Base-by-base conservation (phyloP, 352 stramenopile species). In the Pythium rishiriense region DNA sequence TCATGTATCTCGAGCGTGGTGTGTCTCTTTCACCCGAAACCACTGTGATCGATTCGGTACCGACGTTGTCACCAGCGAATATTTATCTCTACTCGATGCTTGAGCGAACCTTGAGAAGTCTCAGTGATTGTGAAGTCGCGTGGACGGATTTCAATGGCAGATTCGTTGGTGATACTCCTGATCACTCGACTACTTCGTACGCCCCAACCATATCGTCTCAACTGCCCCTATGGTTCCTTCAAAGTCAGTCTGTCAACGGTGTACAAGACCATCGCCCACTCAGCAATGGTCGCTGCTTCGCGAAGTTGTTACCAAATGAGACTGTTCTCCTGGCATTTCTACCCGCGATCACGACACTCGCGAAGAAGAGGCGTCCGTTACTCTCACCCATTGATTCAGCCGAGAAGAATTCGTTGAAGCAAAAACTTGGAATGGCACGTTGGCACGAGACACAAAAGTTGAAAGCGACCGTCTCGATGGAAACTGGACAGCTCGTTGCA, bases 51-150 rank as follows among this genome's bases (percentile, higher is more conserved):
- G 28, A 51, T 46, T 24, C 59, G 7, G 49, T 41, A 0, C 58
- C 61, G 11, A 11, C 59, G 31, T 59, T 90, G 11, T 91, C 85
- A 10, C 64, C 81, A 41, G 81, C 87, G 5, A 96, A 96, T 35
- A 62, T 85, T 3, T 85, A 94, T 64, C 58, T 96, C 11, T 94
- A 94, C 70, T 93, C 81, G n/a, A 94, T 96, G 85, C 59, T 94
- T 15, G 81, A 94, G 56, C 73, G 86, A 21, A 94, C 85, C 33
- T 55, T 96, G 15, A 71, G 74, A 7, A 80, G 85, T 5, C 49
- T 96, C 35, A 94, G 84, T 49, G 87, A 96, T 63, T 94, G 83
- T 58, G 85, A 96, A 64, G 86, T 96, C 14, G 74, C 78, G 31
- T 96, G 87, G 87, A 93, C 87, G 9, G 87, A 96, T 58, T 37